Percentiles rank a stretch among this genome's conserved stretches.
Conservation (phyloP, 1,139 yeast genomes). For the Candida anutae region DNA sequence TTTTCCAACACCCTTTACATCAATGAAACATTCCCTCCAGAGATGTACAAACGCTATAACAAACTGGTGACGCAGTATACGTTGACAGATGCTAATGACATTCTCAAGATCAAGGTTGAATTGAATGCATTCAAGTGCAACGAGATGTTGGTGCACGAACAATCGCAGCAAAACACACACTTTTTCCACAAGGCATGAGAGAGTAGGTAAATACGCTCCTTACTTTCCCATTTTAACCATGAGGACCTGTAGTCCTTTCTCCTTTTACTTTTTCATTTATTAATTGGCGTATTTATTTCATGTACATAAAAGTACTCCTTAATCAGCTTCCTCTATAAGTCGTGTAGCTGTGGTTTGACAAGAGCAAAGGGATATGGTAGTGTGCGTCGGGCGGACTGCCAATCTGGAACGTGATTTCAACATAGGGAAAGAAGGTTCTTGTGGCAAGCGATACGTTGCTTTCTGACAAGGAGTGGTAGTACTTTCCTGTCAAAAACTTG, state of each 20-base stretch:
- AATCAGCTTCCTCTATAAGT: constrained; percentile 74
- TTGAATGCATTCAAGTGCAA: constrained; percentile 44
- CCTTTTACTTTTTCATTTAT: not conserved
- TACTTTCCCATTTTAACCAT: not conserved
- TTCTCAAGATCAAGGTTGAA: constrained; percentile 42
- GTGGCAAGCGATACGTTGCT: constrained; percentile 8
- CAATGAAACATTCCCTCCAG: constrained; percentile 43
- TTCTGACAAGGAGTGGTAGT: constrained; percentile 35
- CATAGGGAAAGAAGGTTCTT: constrained; percentile 72
- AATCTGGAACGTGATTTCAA: constrained; percentile 67
- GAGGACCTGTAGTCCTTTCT: too few species aligned
- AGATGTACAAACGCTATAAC: constrained; percentile 43
- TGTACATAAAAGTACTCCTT: not conserved
- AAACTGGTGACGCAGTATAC: constrained; percentile 45
- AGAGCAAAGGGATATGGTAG: constrained; percentile 77
- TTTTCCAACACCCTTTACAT: constrained; percentile 39
- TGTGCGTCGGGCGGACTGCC: constrained; percentile 64
- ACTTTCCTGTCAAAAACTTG: constrained; percentile 65
- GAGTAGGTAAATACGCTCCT: not conserved
- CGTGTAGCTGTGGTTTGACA: constrained; percentile 79
- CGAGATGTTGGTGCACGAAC: constrained; percentile 51
- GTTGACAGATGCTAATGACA: constrained; percentile 37
- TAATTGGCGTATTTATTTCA: not conserved
- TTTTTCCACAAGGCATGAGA: constrained; percentile 29
- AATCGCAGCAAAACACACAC: constrained; percentile 44